Base-by-base conservation (phyloP, 2,329 filamentous ascomycete species). In the Ophiognomonia clavigignenti-juglandacearum region DNA sequence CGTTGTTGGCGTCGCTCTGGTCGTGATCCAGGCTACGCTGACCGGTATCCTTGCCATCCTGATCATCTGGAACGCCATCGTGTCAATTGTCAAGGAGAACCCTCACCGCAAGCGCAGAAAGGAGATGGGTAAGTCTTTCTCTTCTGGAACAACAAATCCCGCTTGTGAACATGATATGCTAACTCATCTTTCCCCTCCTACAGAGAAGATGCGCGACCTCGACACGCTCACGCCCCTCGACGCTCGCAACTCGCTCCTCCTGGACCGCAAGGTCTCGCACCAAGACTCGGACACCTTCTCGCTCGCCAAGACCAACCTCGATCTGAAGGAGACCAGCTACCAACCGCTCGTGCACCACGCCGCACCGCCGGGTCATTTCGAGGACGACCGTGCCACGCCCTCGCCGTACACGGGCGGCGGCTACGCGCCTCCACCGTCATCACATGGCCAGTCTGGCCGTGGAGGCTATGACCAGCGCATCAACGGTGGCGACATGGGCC, bases 1-100 rank as follows among this genome's bases (percentile, higher is more conserved):
- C 0, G 80, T 97, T 41, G 92, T 88, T 14, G 93, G 93, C 46
- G 81, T 97, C n/a, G 88, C 90, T 14, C 77, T 98, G 50, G 93
- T 97, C 55, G 88, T 84, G n/a, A 77, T 97, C 5, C 93, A 98
- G 68, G 88, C 88, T 0, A 79, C 84, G 0, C 71, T 98, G 56
- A 95, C 91, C 6, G 90, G 79, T 52, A 67, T 89, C 20, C 74
- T 98, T 47, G 91, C 88, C 4, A 86, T 97, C 43, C 75, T 97
- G 24, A 95, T 98, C 57, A 78, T 80, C 10, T 87, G 91, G 71
- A 97, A 97, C 61, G 88, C 88, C 39, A 81, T 96, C 61, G 86
- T 88, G 57, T 78, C 83, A 43, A 90, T 84, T 68, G 83, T 82
- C 77, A 86, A 86, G 63, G 80, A 90, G 70, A 97, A 97, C 70